A percentile compares a stretch with the other conserved stretches of the same genome.
Conservation (phyloP, 176 grass and related monocot genomes). For the Zea luxurians region DNA sequence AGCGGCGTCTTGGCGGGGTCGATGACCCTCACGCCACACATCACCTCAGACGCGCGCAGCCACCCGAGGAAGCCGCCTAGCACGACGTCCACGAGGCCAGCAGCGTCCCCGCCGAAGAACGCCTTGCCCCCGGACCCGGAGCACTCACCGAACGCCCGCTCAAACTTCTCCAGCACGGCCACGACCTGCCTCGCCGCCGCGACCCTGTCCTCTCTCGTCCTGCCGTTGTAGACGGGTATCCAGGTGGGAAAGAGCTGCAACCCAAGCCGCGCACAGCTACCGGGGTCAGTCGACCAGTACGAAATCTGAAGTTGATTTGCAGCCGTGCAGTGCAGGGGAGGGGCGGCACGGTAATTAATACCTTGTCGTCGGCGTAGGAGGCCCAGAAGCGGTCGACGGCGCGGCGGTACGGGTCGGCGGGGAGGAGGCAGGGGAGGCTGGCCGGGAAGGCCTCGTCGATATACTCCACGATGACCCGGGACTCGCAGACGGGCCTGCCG, state of each 20-base stretch:
- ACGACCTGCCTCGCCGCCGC: conserved; percentile 2
- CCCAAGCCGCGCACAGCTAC: background rate
- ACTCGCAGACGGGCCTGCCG: conserved; percentile 41
- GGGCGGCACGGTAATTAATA: background rate
- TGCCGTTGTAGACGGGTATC: conserved; percentile 7
- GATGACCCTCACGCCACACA: conserved; percentile 24
- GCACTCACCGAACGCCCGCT: conserved; percentile 35
- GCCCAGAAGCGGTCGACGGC: conserved; percentile 41
- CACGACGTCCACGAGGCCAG: conserved; percentile 23
- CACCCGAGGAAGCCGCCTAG: conserved; percentile 30
- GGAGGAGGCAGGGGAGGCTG: background rate
- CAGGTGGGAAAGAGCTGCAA: conserved; percentile 8
- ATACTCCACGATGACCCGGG: conserved; percentile 55
- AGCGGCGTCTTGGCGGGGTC: conserved; percentile 32
- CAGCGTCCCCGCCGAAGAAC: conserved; percentile 31
- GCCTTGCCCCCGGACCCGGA: background rate
- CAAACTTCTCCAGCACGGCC: conserved; percentile 1
- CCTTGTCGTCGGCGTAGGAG: conserved; percentile 55
- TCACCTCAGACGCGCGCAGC: conserved; percentile 25
- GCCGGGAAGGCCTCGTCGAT: conserved; percentile 49
- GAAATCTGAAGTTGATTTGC: background rate
- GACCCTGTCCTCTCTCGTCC: conserved; percentile 21
- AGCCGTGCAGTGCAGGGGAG: background rate
- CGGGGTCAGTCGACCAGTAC: background rate
- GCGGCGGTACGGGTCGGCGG: conserved; percentile 31